Evolutionary conservation across 2,329 filamentous ascomycete genomes (phyloP).

Genomic region (Zymoseptoria crescenta): DNA sequence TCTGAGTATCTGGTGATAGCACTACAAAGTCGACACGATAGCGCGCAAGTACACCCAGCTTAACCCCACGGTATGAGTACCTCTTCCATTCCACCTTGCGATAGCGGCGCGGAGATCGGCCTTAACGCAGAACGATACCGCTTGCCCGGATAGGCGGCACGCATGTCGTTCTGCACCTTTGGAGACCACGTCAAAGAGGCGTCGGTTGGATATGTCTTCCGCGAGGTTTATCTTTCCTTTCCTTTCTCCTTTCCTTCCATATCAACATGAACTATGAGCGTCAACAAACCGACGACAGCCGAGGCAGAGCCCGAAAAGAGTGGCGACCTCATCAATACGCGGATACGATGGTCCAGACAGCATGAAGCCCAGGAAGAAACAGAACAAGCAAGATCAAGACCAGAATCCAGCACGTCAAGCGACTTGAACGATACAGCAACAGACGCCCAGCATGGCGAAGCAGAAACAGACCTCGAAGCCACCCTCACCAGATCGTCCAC

Average conservation of each 20-base stretch:
- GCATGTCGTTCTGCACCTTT: not conserved
- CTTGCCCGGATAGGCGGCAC: conserved; percentile 3
- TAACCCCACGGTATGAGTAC: not conserved
- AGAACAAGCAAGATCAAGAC: not conserved
- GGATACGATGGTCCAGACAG: not conserved
- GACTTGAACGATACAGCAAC: not conserved
- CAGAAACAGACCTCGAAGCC: conserved; percentile 14
- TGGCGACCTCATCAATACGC: not conserved
- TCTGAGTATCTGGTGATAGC: too few relatives aligned
- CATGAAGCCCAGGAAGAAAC: not conserved
- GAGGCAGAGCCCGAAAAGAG: not conserved
- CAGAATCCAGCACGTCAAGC: not conserved
- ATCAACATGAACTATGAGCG: not conserved
- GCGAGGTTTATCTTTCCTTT: not conserved
- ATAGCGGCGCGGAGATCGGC: conserved; percentile 5
- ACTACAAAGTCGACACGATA: not conserved
- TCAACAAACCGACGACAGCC: not conserved
- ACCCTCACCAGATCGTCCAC: conserved; percentile 10
- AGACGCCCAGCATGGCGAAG: not conserved
- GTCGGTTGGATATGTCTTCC: not conserved
- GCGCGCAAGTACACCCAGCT: not conserved
- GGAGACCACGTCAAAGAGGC: not conserved
- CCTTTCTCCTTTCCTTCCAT: not conserved
- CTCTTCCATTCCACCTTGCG: not conserved
- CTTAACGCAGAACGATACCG: not conserved